Percentiles rank a stretch among this genome's conserved stretches.
Conservation (phyloP, 2,329 filamentous ascomycete genomes). For the Ophiostoma pallidulum region DNA sequence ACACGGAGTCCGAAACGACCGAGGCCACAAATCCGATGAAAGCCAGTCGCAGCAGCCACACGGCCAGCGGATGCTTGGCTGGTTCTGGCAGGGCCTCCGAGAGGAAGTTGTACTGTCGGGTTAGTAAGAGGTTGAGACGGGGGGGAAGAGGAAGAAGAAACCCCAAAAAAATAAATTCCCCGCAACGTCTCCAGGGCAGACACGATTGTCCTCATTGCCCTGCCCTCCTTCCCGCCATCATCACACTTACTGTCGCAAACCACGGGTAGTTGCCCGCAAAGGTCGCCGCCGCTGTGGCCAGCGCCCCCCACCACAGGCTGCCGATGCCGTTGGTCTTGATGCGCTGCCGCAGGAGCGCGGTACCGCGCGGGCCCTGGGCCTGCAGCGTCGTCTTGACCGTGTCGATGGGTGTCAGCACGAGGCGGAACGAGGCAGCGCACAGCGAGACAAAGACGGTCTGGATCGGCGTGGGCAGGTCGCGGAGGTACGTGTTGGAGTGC, state of each 20-base stretch:
- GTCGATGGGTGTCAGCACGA: conserved; percentile 39
- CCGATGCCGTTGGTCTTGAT: conserved; percentile 35
- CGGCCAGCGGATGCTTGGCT: conserved; percentile 28
- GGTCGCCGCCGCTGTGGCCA: conserved; percentile 38
- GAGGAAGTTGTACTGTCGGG: conserved; percentile 33
- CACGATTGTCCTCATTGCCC: no score
- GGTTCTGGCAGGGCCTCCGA: conserved; percentile 31
- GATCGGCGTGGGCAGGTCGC: conserved; percentile 31
- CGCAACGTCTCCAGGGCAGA: no score
- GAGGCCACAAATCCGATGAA: conserved; percentile 37
- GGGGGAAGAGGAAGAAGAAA: no score
- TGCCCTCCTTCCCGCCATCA: neutral
- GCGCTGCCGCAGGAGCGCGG: conserved; percentile 32
- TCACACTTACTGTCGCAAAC: conserved; percentile 33
- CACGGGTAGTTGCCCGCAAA: conserved; percentile 42
- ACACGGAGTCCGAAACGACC: conserved; percentile 35
- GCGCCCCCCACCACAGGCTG: conserved; percentile 40
- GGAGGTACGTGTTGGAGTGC: conserved; percentile 37
- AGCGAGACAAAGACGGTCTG: conserved; percentile 39
- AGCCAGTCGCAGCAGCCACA: conserved; percentile 35
- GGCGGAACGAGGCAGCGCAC: conserved; percentile 37
- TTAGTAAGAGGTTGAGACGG: neutral
- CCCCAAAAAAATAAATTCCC: no score
- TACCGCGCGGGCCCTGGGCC: conserved; percentile 35
- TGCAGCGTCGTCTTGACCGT: conserved; percentile 42